Percentiles rank a stretch among this genome's conserved stretches.
Conservation (phyloP, 768 basidiomycete species). For the Podaxis sp. region DNA sequence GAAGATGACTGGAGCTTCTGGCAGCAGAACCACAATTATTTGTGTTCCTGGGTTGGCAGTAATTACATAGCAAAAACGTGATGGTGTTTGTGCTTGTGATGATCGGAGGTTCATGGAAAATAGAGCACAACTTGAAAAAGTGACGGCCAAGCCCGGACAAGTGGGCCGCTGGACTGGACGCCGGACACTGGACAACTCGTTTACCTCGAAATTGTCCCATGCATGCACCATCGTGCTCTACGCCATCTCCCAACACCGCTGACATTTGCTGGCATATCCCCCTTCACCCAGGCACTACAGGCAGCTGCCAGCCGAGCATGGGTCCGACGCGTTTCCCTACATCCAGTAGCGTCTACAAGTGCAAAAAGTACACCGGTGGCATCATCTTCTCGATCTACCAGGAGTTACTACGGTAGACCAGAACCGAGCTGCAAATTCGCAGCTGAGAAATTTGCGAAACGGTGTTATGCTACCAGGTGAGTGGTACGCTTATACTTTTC, state of each 20-base stretch:
- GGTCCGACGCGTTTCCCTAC: constrained; percentile 28
- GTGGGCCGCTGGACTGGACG: constrained; percentile 6
- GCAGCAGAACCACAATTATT: no score
- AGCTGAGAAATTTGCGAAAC: background rate
- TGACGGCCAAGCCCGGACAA: constrained; percentile 6
- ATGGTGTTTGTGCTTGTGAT: background rate
- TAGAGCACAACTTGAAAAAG: constrained; percentile 7
- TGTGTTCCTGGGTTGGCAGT: no score
- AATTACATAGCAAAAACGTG: background rate
- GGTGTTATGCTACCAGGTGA: constrained; percentile 5
- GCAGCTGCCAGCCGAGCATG: constrained; percentile 53
- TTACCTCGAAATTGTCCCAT: constrained; percentile 32
- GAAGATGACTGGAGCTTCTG: no score
- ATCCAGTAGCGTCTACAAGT: background rate
- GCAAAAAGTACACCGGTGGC: background rate
- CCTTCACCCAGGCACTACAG: constrained; percentile 43
- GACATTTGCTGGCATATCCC: constrained; percentile 21
- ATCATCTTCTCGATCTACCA: background rate
- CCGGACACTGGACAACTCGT: constrained; percentile 10
- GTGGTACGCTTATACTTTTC: background rate
- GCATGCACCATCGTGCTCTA: constrained; percentile 50
- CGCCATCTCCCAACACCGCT: constrained; percentile 30
- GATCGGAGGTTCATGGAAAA: background rate
- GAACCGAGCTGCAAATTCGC: background rate
- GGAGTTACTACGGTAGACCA: background rate